phyloP scores from a whole-genome alignment of 768 basidiomycete genomes.

The Collybiopsis confluens region DNA sequence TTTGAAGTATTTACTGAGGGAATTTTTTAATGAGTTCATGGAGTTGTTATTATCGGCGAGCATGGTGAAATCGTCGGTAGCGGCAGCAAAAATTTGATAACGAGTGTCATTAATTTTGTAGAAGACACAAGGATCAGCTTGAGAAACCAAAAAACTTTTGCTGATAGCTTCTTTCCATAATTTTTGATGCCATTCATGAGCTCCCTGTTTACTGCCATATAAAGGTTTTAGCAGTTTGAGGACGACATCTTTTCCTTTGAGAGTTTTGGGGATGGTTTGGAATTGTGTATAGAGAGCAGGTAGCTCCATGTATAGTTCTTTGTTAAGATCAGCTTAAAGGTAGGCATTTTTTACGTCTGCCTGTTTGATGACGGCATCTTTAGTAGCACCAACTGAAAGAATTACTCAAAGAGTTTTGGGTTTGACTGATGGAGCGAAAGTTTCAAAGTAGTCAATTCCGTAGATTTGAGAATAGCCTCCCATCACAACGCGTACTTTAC shows the following conservation, averaged over 20 bases:
- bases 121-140: constrained; percentile 20
- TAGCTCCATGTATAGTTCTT: too few relatives aligned
- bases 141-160: not conserved
- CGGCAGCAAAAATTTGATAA: constrained; percentile 15
- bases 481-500: too few relatives aligned
- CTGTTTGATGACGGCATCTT: constrained; percentile 12
- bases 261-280: too few relatives aligned
- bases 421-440: constrained; percentile 6
- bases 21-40: not conserved
- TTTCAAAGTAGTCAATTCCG: constrained; percentile 19
- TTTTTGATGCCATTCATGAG: not conserved
- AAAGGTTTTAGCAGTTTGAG: not conserved
- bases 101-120: constrained; percentile 11
- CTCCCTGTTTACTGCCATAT: not conserved
- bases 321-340: not conserved
- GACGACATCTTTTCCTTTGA: not conserved
- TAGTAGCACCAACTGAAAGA: constrained; percentile 7
- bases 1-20: constrained; percentile 3
- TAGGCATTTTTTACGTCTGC: constrained; percentile 13
- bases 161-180: not conserved
- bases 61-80: constrained; percentile 19
- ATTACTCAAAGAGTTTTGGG: constrained; percentile 8
- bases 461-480: constrained; percentile 35
- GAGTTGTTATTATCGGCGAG: not conserved
- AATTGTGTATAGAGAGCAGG: constrained; percentile 8